A percentile compares a stretch with the other conserved stretches of the same genome.
phyloP scores from a whole-genome alignment of 345 rosid species.

The Triadica sebifera region DNA sequence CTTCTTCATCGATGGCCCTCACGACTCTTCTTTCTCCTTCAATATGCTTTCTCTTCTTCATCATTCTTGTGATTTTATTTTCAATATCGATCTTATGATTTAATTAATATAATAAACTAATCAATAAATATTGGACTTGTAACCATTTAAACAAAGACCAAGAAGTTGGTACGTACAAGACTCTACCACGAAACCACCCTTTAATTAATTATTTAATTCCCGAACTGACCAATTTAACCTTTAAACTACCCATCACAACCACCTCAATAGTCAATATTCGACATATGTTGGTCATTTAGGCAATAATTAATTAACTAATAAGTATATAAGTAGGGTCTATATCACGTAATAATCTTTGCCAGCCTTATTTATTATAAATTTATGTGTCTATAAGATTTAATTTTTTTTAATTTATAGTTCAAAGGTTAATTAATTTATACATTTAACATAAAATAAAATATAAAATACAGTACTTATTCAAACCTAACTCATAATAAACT shows the following conservation, averaged over 20 bases:
- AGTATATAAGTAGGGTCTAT: no score
- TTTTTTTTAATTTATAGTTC: no score
- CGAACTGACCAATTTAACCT: no score
- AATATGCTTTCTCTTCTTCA: slow-evolving; percentile 12
- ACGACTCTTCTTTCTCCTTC: neutral
- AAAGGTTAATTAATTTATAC: no score
- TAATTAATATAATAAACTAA: neutral
- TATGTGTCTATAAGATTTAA: no score
- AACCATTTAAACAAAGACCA: neutral
- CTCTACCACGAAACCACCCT: neutral
- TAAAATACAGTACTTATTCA: no score
- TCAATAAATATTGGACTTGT: neutral
- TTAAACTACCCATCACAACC: neutral
- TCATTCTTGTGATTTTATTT: neutral
- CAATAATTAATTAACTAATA: no score
- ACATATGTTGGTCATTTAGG: neutral
- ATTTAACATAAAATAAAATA: no score
- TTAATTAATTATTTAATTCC: neutral
- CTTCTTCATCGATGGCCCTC: neutral
- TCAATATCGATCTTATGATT: neutral
- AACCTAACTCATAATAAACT: no score
- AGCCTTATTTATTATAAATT: no score
- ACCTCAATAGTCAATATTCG: neutral
- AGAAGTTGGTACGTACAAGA: neutral
- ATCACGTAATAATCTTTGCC: no score